phyloP scores from a whole-genome alignment of 176 grass and related monocot species.

The Carex cristatella region DNA sequence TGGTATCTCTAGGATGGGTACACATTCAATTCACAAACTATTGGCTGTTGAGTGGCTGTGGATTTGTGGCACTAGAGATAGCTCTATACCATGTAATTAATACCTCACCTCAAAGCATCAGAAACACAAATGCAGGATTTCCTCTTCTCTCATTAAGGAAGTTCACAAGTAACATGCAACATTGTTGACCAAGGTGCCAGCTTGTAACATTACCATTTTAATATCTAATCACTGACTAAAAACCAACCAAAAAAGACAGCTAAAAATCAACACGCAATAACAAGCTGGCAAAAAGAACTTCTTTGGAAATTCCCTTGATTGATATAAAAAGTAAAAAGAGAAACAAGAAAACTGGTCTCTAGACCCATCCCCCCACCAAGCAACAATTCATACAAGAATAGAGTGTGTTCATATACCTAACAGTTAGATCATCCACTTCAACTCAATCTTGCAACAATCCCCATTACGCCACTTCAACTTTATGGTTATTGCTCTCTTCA shows the following conservation, averaged over 20 bases:
- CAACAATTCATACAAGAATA: slow-evolving; percentile 21
- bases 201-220: slow-evolving; percentile 6
- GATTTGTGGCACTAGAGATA: neutral
- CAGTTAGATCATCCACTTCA: slow-evolving; percentile 9
- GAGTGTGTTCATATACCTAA: neutral
- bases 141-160: neutral
- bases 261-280: slow-evolving; percentile 11
- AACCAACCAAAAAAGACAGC: neutral
- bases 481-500: slow-evolving; percentile 12
- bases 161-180: neutral
- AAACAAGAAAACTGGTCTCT: neutral
- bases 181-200: neutral
- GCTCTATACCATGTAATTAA: neutral
- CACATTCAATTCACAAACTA: neutral
- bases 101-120: neutral
- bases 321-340: slow-evolving; percentile 1
- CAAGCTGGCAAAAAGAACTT: slow-evolving; percentile 3
- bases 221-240: slow-evolving; percentile 10
- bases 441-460: neutral
- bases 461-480: neutral
- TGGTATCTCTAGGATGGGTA: neutral
- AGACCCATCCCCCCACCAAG: neutral
- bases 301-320: slow-evolving; percentile 18
- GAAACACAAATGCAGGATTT: neutral
- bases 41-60: neutral